Base-by-base conservation (phyloP, 2,329 filamentous ascomycete species). In the Exophiala mesophila region DNA sequence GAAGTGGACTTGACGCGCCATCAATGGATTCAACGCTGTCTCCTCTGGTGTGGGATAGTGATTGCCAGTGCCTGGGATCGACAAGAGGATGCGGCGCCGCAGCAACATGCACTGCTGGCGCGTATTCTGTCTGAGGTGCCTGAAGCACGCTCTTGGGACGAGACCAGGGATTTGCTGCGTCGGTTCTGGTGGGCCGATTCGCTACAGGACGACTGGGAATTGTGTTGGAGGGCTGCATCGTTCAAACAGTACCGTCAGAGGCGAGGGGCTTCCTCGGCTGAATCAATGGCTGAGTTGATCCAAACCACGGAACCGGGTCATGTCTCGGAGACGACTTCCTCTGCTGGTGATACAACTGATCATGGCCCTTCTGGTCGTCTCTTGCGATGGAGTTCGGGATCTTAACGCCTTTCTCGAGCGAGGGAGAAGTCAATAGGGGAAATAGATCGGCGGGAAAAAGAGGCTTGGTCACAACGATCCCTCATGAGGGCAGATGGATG, bases 31-130 rank as follows among this genome's bases (percentile, higher is more conserved):
- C 41, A 41, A 28, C 36, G 40, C 8, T 48, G 45, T 40, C 41
- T 48, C 7, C 35, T 44, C 24, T 48, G 45, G 45, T 48, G 36
- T 31, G 12, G 40, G 12, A 33, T 44, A 8, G 45, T 44, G 18
- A 34, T 33, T n/a, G 41, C 45, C 1, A 44, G 45, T 34, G 40
- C 45, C 8, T 48, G 45, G 45, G 45, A 48, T 29, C 38, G 35
- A 5, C 45, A 48, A 29, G 36, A 40, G 10, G 45, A 48, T 30
- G 45, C 45, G 3, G 32, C 36, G 6, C 41, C 45, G 8, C 36
- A 44, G 29, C 13, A 18, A 7, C 45, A 48, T 19, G 31, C 30
- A 8, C 30, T 48, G 9, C 41, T 48, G 6, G 45, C 41, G 19
- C 31, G 15, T 9, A 10, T 41, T 13, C 7, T 41, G 8, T n/a